phyloP scores from a whole-genome alignment of 768 basidiomycete genomes.

The Boletus edulis region DNA sequence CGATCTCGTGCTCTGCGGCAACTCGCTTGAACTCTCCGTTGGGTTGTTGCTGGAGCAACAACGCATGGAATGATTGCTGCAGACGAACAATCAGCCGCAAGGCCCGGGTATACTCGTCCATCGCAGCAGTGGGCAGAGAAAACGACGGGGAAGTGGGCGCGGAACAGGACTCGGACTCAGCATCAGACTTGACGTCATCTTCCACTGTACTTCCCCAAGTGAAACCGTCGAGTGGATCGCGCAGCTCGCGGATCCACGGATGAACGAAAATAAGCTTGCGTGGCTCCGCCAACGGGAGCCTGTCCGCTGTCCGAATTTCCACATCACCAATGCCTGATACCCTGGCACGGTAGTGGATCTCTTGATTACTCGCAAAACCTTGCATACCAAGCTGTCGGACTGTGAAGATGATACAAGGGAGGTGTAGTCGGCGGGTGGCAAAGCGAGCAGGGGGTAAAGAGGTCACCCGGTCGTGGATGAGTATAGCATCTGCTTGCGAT shows the following conservation, averaged over 20 bases:
- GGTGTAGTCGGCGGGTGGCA: background rate
- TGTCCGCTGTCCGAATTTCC: background rate
- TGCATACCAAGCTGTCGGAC: background rate
- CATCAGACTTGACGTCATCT: background rate
- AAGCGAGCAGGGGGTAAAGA: background rate
- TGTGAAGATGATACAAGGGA: constrained; percentile 1
- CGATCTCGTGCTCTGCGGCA: background rate
- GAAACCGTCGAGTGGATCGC: background rate
- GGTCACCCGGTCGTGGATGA: background rate
- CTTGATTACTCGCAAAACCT: background rate
- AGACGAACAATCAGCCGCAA: background rate
- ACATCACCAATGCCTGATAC: background rate
- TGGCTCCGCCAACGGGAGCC: background rate
- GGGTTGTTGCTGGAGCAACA: background rate
- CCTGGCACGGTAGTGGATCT: background rate
- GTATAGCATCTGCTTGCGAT: background rate
- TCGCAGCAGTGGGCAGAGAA: background rate
- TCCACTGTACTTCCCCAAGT: background rate
- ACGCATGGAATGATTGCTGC: background rate
- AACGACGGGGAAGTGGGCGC: background rate
- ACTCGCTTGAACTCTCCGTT: background rate
- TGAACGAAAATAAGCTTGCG: background rate
- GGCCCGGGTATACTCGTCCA: background rate
- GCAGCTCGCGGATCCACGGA: constrained; percentile 8
- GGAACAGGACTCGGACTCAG: background rate